phyloP scores from a whole-genome alignment of 441 rosid species.

The Adansonia grandidieri region DNA sequence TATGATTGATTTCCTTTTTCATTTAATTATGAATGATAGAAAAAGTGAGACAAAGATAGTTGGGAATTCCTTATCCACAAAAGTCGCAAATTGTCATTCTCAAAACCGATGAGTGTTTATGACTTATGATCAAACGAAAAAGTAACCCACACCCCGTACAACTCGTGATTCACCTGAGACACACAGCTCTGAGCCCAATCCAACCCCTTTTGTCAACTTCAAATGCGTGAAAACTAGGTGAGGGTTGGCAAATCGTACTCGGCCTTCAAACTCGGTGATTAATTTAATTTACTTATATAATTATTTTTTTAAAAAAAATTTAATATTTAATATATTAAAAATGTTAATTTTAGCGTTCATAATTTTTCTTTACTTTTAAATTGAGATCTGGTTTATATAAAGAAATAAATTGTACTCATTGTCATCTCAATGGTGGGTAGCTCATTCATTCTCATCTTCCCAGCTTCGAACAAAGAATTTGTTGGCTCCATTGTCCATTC shows the following conservation, averaged over 20 bases:
- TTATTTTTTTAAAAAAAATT: no score
- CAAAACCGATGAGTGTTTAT: not conserved
- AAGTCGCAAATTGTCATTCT: not conserved
- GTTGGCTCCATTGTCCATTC: no score
- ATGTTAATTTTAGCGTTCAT: no score
- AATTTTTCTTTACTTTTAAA: no score
- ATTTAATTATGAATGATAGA: not conserved
- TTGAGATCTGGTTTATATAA: no score
- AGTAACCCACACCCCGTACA: not conserved
- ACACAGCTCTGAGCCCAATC: not conserved
- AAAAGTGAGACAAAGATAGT: not conserved
- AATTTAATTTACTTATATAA: no score
- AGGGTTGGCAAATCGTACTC: not conserved
- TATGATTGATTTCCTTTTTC: not conserved
- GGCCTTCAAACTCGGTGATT: no score
- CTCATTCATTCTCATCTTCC: not conserved
- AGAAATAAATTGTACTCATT: no score
- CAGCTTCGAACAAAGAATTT: not conserved
- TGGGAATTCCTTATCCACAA: slow-evolving; percentile 1
- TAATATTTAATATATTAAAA: no score
- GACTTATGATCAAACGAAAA: not conserved
- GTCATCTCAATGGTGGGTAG: no score
- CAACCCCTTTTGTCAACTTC: not conserved
- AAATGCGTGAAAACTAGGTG: not conserved
- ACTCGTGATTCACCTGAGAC: not conserved